phyloP scores from a whole-genome alignment of 306 rosid genomes.

The Benincasa hispida region DNA sequence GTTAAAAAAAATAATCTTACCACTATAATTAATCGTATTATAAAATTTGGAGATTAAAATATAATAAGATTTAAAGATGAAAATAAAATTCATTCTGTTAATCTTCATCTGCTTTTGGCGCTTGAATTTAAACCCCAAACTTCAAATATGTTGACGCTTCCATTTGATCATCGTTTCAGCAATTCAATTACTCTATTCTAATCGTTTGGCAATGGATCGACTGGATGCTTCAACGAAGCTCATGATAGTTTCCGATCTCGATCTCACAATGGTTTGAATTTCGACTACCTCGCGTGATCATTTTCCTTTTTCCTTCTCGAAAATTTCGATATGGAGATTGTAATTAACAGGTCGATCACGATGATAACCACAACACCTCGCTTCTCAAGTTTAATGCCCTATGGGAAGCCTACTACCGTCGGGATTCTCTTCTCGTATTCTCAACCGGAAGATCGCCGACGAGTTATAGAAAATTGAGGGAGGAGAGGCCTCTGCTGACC shows the following conservation, averaged over 20 bases:
- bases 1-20: no score
- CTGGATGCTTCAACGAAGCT: slow-evolving; percentile 43
- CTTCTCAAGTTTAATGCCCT: slow-evolving; percentile 65
- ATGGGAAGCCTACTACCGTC: slow-evolving; percentile 78
- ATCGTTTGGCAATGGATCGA: slow-evolving; percentile 28
- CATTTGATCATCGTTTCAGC: no score
- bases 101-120: no score
- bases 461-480: slow-evolving; percentile 33
- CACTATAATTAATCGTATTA: no score
- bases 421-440: slow-evolving; percentile 65
- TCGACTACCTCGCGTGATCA: background rate
- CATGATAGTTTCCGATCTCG: slow-evolving; percentile 84
- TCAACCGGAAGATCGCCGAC: slow-evolving; percentile 82
- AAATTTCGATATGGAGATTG: background rate
- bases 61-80: no score
- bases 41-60: no score
- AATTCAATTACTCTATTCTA: no score
- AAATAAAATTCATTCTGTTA: no score
- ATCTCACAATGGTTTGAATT: slow-evolving; percentile 48
- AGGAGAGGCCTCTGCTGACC: slow-evolving; percentile 53
- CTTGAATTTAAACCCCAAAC: no score
- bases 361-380: slow-evolving; percentile 38
- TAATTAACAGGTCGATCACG: slow-evolving; percentile 59
- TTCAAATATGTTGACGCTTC: no score
- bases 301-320: background rate